Base-by-base conservation (phyloP, 306 rosid genomes). In the Cajanus cajan region DNA sequence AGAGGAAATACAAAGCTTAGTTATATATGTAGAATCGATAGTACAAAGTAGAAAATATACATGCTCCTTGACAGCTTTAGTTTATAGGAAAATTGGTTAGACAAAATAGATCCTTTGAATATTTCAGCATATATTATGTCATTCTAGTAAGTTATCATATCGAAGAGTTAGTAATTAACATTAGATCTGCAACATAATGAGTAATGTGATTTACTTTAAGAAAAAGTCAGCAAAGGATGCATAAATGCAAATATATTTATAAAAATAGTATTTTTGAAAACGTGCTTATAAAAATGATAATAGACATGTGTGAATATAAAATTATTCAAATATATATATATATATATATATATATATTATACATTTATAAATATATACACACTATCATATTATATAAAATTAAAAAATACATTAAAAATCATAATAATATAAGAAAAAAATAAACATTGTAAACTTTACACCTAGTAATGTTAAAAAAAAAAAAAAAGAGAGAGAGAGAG, bases 21-120 rank as follows among this genome's bases (percentile, higher is more conserved):
- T 15, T 57, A 77, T 16, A 28, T 18, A 65, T 7, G 48, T 68
- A 55, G 37, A 80, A 72, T 43, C 36, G 63, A 71, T 43, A 54
- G 44, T 68, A 68, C 45, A 33, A 59, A 68, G 73, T 48, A 51
- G 31, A 74, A 58, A 39, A 68, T 36, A 62, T 34, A 36, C 64
- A 65, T 73, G 71, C 78, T 59, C 61, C 6, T 28, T 0, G 25
- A 70, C 62, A 61, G 47, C 66, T 80, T 71, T 78, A 51, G 80
- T 65, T 52, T 58, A 39, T 62, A 62, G 40, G 51, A 55, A 66
- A 73, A 73, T 52, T 14, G 25, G 28, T 34, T 62, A 45, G 19
- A 50, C 59, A 63, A 76, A 61, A 13, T 19, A 28, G 14, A 72
- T 45, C 62, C 55, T 50, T 71, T 40, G 54, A 65, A 64, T 50